These are phyloP conservation scores for Thelonectria rubi DNA, from an alignment of 2,329 filamentous ascomycete genomes.

Conservation along the genomic window DNA sequence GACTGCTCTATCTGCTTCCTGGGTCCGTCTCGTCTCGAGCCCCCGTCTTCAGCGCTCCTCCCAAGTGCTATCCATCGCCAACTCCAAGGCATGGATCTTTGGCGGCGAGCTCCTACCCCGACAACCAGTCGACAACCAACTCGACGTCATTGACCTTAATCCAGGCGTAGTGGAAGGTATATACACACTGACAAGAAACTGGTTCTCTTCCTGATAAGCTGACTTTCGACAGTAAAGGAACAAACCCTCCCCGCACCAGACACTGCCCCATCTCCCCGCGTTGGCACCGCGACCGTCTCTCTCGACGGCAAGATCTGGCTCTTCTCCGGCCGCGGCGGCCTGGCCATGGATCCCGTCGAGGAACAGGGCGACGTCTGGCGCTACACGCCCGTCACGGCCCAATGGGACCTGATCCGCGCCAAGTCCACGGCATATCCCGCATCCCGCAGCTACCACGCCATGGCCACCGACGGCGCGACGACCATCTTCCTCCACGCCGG, in stretches of 20 bases:
- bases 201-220: background rate
- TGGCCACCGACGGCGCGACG: slow-evolving; percentile 49
- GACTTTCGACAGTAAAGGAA: background rate
- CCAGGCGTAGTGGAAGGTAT: slow-evolving; percentile 6
- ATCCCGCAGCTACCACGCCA: slow-evolving; percentile 66
- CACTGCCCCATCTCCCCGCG: slow-evolving; percentile 59
- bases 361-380: slow-evolving; percentile 67
- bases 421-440: slow-evolving; percentile 51
- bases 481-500: slow-evolving; percentile 69
- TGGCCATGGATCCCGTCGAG: slow-evolving; percentile 67
- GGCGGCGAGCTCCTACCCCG: slow-evolving; percentile 62
- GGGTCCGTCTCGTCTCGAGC: slow-evolving; percentile 40
- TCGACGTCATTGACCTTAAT: slow-evolving; percentile 52
- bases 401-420: slow-evolving; percentile 59
- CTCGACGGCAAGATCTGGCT: slow-evolving; percentile 62
- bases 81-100: slow-evolving; percentile 54
- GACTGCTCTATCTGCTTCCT: slow-evolving; percentile 25
- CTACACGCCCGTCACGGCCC: slow-evolving; percentile 51
- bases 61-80: slow-evolving; percentile 55
- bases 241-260: slow-evolving; percentile 33
- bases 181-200: background rate
- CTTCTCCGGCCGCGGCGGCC: slow-evolving; percentile 70
- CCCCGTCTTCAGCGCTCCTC: slow-evolving; percentile 59
- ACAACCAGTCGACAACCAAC: slow-evolving; percentile 59
- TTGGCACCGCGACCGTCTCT: slow-evolving; percentile 61